Conservation (phyloP, 2,329 filamentous ascomycete genomes). For the Biscogniauxia mediterranea region DNA sequence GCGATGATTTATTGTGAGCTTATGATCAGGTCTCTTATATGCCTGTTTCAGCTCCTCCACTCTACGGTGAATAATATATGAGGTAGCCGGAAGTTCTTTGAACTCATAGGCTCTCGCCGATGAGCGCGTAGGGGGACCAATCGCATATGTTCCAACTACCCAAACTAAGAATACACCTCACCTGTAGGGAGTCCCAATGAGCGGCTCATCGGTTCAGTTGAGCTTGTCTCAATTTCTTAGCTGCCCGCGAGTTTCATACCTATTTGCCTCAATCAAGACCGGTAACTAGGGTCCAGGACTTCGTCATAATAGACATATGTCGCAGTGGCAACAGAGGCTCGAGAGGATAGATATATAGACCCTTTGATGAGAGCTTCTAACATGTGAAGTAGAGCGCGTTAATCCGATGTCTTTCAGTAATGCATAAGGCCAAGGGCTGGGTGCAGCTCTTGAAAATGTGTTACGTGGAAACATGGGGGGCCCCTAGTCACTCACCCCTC, state of each 20-base stretch:
- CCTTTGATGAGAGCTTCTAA: not conserved
- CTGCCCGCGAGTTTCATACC: not conserved
- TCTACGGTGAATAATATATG: not conserved
- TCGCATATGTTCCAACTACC: not conserved
- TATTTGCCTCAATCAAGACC: not conserved
- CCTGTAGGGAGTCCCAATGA: not conserved
- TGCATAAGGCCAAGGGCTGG: slow-evolving; percentile 11
- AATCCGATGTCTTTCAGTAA: slow-evolving; percentile 2
- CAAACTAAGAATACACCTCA: not conserved
- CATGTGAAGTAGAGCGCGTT: not conserved
- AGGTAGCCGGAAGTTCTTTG: not conserved
- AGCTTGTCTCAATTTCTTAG: not conserved
- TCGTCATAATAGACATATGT: not conserved
- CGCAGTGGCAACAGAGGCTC: not conserved
- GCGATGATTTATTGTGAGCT: not conserved
- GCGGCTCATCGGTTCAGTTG: not conserved
- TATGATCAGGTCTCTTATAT: not conserved
- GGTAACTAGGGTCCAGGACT: not conserved
- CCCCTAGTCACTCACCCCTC: slow-evolving; percentile 11
- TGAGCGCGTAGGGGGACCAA: not conserved
- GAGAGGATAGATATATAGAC: not conserved
- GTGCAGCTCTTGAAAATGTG: slow-evolving; percentile 13
- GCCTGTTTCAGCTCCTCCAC: not conserved
- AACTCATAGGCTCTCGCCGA: not conserved
- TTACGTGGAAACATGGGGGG: slow-evolving; percentile 11